Evolutionary conservation across 2,329 filamentous ascomycete species (phyloP), one percentile per base, ranked within the genome.

Genomic region (Fusarium abutilonis): DNA sequence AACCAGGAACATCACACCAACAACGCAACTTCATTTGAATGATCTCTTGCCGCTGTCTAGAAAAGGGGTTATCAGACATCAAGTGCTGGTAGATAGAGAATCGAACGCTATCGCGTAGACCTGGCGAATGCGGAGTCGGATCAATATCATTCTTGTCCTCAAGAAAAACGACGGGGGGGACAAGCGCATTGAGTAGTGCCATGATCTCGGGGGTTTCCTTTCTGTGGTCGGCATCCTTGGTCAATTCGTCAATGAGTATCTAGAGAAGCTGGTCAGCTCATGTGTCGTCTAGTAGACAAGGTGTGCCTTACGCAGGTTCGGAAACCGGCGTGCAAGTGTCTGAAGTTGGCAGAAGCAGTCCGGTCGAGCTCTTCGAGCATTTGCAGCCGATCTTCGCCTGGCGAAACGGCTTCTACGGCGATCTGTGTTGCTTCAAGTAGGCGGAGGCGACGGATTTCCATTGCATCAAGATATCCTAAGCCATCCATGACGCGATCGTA

Each of bases 141-240:
- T 73, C 67, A 5, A 67, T 9, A 28, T 72, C 70, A 3, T 72
- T 59, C 2, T 54, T 48, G 14, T 63, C 46, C 31, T 63, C 53
- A 15, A 71, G 56, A 10, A 71, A 54, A 9, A 66, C 47, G 9
- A 62, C 50, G 1, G 74, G 53, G 1, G 76, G 74, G 31, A 78
- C 75, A 17, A 78, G 60, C 6, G 76, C 69, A 44, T 78, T 78
- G 21, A 77, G 60, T 7, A 68, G 65, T 19, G 74, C 75, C 74
- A 77, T 73, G 31, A 75, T 66, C 13, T 64, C 57, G 6, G 64
- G 50, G 4, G 44, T 36, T 13, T 67, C 53, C 23, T 65, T 63
- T 45, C 47, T 50, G 15, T 34, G 14, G 2, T 56, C 34, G 17
- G 38, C 29, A 17, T 55, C 52, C 15, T 53, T 53, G 9, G 48